Conservation (phyloP, 2,329 filamentous ascomycete species). For the Sclerotinia spermophila region DNA sequence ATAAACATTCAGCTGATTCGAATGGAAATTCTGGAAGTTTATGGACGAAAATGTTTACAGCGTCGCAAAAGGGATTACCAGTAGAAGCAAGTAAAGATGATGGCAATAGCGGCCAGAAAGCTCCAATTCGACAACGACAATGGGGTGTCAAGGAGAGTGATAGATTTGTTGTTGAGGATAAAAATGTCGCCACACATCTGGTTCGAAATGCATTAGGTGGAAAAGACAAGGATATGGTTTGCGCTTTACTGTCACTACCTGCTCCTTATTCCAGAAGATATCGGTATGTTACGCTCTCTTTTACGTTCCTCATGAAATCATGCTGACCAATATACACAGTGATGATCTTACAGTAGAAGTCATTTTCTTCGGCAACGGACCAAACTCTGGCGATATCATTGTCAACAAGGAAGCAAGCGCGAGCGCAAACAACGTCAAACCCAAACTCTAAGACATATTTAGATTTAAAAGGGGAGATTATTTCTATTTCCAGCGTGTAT, state of each 20-base stretch:
- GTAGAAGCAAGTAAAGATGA: conserved; percentile 62
- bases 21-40: conserved; percentile 46
- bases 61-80: conserved; percentile 58
- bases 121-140: conserved; percentile 83
- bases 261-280: conserved; percentile 90
- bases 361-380: conserved; percentile 90
- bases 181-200: conserved; percentile 93
- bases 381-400: conserved; percentile 72
- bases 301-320: background rate
- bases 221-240: conserved; percentile 89
- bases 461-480: background rate
- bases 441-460: conserved; percentile 32
- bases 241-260: conserved; percentile 84
- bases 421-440: conserved; percentile 32
- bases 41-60: conserved; percentile 64
- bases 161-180: conserved; percentile 91
- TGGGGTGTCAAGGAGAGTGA: conserved; percentile 78
- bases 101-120: conserved; percentile 67
- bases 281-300: conserved; percentile 53
- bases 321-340: conserved; percentile 43
- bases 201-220: conserved; percentile 93
- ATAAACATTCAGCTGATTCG: conserved; percentile 55
- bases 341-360: conserved; percentile 97
- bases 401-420: conserved; percentile 86
- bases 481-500: background rate